Evolutionary conservation across 1,139 yeast species (phyloP), one percentile per base, ranked within the genome.

Genomic region (Lodderomyces metapsilosis): DNA sequence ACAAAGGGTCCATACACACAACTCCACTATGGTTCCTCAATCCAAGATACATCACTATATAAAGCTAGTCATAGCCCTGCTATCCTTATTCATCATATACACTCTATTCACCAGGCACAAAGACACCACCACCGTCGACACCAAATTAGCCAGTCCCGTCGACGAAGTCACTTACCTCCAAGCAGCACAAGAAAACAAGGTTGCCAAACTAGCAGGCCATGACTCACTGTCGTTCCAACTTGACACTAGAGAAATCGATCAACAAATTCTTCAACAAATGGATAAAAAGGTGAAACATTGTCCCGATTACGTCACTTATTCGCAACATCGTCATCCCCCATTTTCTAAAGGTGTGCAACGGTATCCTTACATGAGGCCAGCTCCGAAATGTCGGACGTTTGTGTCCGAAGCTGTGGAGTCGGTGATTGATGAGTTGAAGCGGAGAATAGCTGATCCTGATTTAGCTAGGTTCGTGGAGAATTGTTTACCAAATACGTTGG

Each of bases 401-500:
- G 52, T 48, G 2, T 83, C 92, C 0, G 54, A 57, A 0, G 78
- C 79, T 0, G 84, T 88, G 4, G 96, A 88, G 45, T 51, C 56
- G n/a, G 66, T 82, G 32, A 78, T 88, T 21, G 57, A 52, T 1
- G 83, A 80, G 43, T 67, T 87, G 57, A 75, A 65, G 40, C 33
- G 39, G 3, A 73, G 74, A 51, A 67, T 86, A 16, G 58, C 60
- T 30, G 82, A 83, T 54, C 75, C 74, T 0, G 96, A 88, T 58
- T 63, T 88, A 41, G 87, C 85, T 2, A 66, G 94, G 41, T 62
- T 88, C 46, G 76, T 88, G 51, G 96, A 88, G 54, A 88, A 88
- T 57, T 76, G 94, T 42, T 74, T 88, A 46, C 96, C 96, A 7
- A 89, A 89, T 56, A 88, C 96, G 0, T 66, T 89, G 40, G 96